Conservation (phyloP, 495 filamentous ascomycete species). For the Monascus purpureus region DNA sequence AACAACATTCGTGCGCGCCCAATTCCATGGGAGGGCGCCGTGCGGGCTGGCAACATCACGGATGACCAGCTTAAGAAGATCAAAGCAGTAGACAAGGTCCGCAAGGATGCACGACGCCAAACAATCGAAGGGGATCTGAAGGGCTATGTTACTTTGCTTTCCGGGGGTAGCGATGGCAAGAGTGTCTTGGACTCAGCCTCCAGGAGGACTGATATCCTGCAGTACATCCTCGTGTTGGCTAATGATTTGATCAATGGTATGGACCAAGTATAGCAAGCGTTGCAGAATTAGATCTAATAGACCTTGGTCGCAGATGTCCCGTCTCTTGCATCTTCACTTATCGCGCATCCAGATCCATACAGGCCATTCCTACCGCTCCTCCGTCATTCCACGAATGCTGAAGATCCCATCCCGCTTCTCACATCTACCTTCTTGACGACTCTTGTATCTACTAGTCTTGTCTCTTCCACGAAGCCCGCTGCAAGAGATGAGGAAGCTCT, state of each 20-base stretch:
- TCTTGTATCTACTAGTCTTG: slow-evolving; percentile 60
- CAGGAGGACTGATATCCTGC: slow-evolving; percentile 73
- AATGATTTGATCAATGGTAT: slow-evolving; percentile 78
- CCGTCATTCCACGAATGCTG: slow-evolving; percentile 60
- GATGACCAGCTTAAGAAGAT: slow-evolving; percentile 92
- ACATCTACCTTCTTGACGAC: slow-evolving; percentile 76
- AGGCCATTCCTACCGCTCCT: slow-evolving; percentile 77
- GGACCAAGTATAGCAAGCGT: neutral
- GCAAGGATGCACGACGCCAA: slow-evolving; percentile 71
- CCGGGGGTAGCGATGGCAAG: slow-evolving; percentile 53
- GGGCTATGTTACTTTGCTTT: slow-evolving; percentile 63
- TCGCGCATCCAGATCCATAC: slow-evolving; percentile 65
- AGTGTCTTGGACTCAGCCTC: slow-evolving; percentile 73
- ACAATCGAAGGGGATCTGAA: slow-evolving; percentile 65
- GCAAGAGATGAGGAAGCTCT: slow-evolving; percentile 59
- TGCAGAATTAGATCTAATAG: neutral
- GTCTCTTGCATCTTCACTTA: slow-evolving; percentile 55
- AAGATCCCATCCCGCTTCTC: slow-evolving; percentile 79
- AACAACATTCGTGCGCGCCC: slow-evolving; percentile 88
- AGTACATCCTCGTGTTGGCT: slow-evolving; percentile 85
- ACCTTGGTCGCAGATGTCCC: slow-evolving; percentile 50
- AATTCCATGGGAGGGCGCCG: slow-evolving; percentile 96
- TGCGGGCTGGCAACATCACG: slow-evolving; percentile 83
- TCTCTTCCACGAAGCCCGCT: slow-evolving; percentile 37
- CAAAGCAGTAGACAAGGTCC: slow-evolving; percentile 92